Evolutionary conservation across 208 protist genomes (phyloP).

Genomic region (Leishmania amazonensis): DNA sequence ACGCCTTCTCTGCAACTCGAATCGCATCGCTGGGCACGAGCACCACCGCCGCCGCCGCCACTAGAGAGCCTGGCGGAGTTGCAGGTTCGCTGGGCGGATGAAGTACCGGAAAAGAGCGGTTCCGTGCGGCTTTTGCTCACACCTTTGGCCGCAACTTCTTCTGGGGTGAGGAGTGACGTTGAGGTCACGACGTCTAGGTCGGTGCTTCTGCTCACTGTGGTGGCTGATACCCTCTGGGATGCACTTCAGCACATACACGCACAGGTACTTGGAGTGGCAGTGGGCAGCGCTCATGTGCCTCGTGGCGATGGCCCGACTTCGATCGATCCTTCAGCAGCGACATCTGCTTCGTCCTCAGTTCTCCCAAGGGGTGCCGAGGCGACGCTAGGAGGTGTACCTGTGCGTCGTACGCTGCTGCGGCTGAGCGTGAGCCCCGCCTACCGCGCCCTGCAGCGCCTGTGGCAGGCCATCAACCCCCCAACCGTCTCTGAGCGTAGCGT

Average conservation of each 20-base stretch:
- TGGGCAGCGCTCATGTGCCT: background rate
- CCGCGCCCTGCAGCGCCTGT: constrained; percentile 23
- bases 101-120: background rate
- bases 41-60: constrained; percentile 3
- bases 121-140: background rate
- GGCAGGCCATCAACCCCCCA: constrained; percentile 7
- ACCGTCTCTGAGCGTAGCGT: constrained; percentile 1
- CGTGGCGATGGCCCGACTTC: background rate
- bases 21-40: background rate
- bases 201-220: constrained; percentile 5
- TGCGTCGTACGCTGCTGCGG: constrained; percentile 18
- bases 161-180: background rate
- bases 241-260: constrained; percentile 11
- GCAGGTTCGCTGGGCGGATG: constrained; percentile 15
- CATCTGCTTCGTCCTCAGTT: background rate
- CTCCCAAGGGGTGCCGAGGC: background rate
- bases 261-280: background rate
- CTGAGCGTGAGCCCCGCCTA: constrained; percentile 14
- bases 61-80: constrained; percentile 4
- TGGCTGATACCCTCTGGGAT: constrained; percentile 18
- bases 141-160: background rate
- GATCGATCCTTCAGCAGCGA: background rate
- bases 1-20: background rate
- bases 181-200: background rate
- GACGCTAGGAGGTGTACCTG: background rate